A percentile compares a stretch with the other conserved stretches of the same genome.
Conservation (phyloP, 768 basidiomycete species). For the Pleurotus ostreatus region DNA sequence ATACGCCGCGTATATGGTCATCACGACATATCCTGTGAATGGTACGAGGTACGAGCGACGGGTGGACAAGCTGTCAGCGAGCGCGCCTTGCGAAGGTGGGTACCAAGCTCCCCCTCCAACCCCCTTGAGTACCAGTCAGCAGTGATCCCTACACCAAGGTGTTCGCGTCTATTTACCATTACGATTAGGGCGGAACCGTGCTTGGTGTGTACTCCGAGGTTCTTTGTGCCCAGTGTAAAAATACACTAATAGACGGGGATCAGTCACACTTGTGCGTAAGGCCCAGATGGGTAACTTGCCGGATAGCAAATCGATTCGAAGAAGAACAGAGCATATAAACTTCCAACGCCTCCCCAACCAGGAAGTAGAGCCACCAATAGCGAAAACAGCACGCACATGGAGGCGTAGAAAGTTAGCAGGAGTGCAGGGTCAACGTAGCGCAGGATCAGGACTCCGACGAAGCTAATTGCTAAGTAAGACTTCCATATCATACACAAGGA, state of each 20-base stretch:
- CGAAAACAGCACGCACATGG: conserved; percentile 47
- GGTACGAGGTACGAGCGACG: conserved; percentile 59
- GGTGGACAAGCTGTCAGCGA: conserved; percentile 47
- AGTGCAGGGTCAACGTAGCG: conserved; percentile 65
- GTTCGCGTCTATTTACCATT: conserved; percentile 36
- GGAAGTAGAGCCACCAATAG: conserved; percentile 46
- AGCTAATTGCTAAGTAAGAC: conserved; percentile 28
- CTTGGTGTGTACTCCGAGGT: conserved; percentile 57
- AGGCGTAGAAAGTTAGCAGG: conserved; percentile 49
- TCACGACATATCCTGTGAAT: conserved; percentile 52
- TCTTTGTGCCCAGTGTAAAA: conserved; percentile 64
- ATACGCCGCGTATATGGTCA: conserved; percentile 56
- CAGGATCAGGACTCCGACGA: conserved; percentile 57
- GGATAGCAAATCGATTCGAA: conserved; percentile 77
- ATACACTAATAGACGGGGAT: conserved; percentile 34
- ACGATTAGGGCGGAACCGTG: conserved; percentile 60
- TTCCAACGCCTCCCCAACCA: conserved; percentile 53
- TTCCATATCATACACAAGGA: background rate
- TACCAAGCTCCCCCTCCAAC: conserved; percentile 71
- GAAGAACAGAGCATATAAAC: conserved; percentile 65
- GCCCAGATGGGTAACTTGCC: conserved; percentile 23
- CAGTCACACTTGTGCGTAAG: background rate
- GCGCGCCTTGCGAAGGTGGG: conserved; percentile 53
- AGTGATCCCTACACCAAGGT: conserved; percentile 4
- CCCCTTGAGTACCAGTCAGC: conserved; percentile 23